Evolutionary conservation across 805 yeast species (phyloP), one percentile per base, ranked within the genome.

Genomic region (Candida succiphila): DNA sequence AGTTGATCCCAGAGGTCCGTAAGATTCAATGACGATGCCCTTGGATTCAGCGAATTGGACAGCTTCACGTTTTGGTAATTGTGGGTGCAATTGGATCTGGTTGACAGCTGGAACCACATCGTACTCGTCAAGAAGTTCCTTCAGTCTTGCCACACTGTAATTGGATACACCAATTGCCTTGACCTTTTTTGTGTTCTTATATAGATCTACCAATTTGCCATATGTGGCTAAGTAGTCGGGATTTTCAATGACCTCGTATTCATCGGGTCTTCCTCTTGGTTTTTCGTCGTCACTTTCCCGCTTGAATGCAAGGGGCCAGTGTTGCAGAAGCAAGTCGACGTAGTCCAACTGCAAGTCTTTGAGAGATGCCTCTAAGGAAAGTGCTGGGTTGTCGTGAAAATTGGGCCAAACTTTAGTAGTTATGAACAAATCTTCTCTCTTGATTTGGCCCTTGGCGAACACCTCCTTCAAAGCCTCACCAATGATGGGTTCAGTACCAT

Each of bases 141-240:
- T 52, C 25, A 71, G 38, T 32, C 59, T 56, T 21, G 48, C 55
- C 25, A 56, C 49, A 5, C 65, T 56, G 46, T 59, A 74, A 50
- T 76, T 76, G 9, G 78, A 72, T 8, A 75, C 78, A 34, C 82
- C 83, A 36, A 75, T 62, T 18, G 75, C 67, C 42, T 55, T 69
- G 9, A 65, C 63, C 33, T 62, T 61, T 57, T 61, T 61, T 5
- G 71, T 64, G 9, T 65, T 67, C 32, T 56, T 65, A 56, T 73
- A 88, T 27, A 81, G 79, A 49, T 84, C 87, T 34, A 83, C 82
- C 35, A 81, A 58, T 43, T 78, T 77, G 48, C 77, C 75, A 40
- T 69, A 72, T n/a, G 89, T 88, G 27, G 75, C 73, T n/a, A 89
- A 53, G 35, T 44, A 94, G 49, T 87, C 94, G 17, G 84, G 95